A percentile compares a stretch with the other conserved stretches of the same genome.
phyloP scores from a whole-genome alignment of 345 rosid genomes.

The Lumnitzera littorea region DNA sequence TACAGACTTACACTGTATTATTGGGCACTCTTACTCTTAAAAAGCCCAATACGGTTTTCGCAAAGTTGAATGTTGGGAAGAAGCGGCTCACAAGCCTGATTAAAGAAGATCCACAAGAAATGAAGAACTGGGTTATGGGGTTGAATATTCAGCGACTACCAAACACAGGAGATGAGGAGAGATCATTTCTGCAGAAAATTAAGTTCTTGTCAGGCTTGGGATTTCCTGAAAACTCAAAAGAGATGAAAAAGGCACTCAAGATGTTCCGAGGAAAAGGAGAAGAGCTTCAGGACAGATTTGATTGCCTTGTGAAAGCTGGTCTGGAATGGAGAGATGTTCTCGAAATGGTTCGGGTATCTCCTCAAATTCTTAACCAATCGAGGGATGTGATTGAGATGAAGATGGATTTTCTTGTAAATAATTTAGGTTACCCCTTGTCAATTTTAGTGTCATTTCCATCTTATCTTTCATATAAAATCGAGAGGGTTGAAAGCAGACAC shows the following conservation, averaged over 20 bases:
- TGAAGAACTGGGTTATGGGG: slow-evolving; percentile 44
- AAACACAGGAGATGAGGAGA: slow-evolving; percentile 12
- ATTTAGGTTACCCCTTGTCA: slow-evolving; percentile 50
- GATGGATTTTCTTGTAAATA: slow-evolving; percentile 39
- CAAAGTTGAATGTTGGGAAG: slow-evolving; percentile 44
- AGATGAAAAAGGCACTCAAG: slow-evolving; percentile 39
- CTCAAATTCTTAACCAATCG: slow-evolving; percentile 52
- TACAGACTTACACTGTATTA: slow-evolving; percentile 33
- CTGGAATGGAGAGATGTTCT: slow-evolving; percentile 46
- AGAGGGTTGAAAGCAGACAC: slow-evolving; percentile 48
- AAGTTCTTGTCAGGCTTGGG: slow-evolving; percentile 55
- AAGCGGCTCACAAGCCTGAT: slow-evolving; percentile 37
- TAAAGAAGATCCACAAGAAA: slow-evolving; percentile 45
- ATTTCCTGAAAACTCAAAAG: slow-evolving; percentile 28
- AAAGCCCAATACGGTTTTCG: slow-evolving; percentile 41
- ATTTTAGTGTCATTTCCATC: slow-evolving; percentile 42
- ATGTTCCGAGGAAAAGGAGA: slow-evolving; percentile 52
- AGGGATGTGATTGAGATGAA: slow-evolving; percentile 45
- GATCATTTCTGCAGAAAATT: slow-evolving; percentile 35
- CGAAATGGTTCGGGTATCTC: slow-evolving; percentile 45
- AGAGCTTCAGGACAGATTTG: slow-evolving; percentile 70
- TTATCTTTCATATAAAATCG: slow-evolving; percentile 33
- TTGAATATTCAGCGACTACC: slow-evolving; percentile 32
- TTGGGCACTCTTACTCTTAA: slow-evolving; percentile 50
- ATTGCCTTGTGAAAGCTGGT: slow-evolving; percentile 58